Conservation (phyloP, 345 rosid species). For the Reutealis trisperma region DNA sequence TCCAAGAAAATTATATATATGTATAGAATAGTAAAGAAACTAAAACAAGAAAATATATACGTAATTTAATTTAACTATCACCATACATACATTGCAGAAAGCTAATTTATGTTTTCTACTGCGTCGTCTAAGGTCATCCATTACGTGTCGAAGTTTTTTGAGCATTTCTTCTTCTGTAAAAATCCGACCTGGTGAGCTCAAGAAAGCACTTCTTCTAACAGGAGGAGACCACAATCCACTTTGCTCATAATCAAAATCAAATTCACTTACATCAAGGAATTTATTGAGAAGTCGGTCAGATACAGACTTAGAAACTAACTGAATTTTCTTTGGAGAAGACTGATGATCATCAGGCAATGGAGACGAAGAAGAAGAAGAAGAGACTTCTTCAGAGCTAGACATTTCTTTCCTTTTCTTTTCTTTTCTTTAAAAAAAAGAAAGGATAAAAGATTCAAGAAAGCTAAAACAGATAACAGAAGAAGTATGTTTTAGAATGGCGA, state of each 20-base stretch:
- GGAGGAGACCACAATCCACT: conserved; percentile 89
- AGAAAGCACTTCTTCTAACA: conserved; percentile 50
- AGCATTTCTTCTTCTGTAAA: conserved; percentile 61
- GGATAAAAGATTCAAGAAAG: background rate
- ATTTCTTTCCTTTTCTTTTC: background rate
- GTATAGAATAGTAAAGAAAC: background rate
- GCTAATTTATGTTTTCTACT: conserved; percentile 18
- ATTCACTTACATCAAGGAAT: conserved; percentile 62
- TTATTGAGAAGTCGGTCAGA: conserved; percentile 62
- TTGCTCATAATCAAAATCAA: conserved; percentile 53
- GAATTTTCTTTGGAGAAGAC: conserved; percentile 33
- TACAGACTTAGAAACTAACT: conserved; percentile 55
- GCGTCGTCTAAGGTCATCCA: conserved; percentile 17
- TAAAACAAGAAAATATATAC: too few relatives aligned
- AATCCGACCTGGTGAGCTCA: conserved; percentile 57
- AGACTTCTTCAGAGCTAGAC: conserved; percentile 23
- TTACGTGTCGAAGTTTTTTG: conserved; percentile 38
- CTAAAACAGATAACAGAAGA: background rate
- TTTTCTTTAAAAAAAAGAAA: too few relatives aligned
- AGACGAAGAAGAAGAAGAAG: conserved; percentile 36
- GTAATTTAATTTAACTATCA: too few relatives aligned
- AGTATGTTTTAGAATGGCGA: background rate
- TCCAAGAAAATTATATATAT: background rate
- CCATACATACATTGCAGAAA: conserved; percentile 30
- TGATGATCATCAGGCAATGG: background rate